Conservation (phyloP, 2,329 filamentous ascomycete genomes). For the Fusarium paranaense region DNA sequence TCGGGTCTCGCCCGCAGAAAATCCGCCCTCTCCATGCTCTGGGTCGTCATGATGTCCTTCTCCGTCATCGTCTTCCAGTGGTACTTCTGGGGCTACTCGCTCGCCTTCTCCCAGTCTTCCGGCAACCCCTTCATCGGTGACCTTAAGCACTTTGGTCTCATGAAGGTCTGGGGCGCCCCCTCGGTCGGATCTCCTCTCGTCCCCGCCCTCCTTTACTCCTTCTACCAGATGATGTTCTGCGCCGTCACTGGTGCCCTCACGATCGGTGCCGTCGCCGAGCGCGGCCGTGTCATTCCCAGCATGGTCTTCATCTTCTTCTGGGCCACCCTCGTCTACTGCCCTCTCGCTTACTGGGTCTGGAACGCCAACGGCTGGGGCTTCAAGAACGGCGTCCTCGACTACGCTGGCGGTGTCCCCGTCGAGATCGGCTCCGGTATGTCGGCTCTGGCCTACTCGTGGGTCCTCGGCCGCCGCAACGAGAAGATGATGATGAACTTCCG, state of each 20-base stretch:
- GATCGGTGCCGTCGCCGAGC: conserved; percentile 91
- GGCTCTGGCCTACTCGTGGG: conserved; percentile 93
- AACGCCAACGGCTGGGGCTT: conserved; percentile 93
- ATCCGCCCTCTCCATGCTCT: conserved; percentile 96
- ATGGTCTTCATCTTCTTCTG: conserved; percentile 97
- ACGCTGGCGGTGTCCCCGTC: conserved; percentile 95
- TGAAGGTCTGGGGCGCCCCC: conserved; percentile 84
- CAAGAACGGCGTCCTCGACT: conserved; percentile 93
- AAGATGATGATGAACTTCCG: conserved; percentile 99
- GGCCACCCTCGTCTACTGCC: conserved; percentile 98
- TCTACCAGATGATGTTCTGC: conserved; percentile 99
- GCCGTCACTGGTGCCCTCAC: conserved; percentile 92
- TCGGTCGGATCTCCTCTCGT: conserved; percentile 90
- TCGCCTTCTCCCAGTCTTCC: conserved; percentile 86
- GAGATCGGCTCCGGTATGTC: conserved; percentile 96
- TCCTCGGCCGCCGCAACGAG: conserved; percentile 95
- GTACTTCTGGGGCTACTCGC: conserved; percentile 99
- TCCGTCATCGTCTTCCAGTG: conserved; percentile 96
- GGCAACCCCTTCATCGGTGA: conserved; percentile 94
- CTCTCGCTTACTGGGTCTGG: conserved; percentile 96
- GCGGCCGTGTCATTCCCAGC: conserved; percentile 89
- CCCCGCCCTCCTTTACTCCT: conserved; percentile 90
- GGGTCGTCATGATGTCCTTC: conserved; percentile 94
- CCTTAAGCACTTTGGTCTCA: conserved; percentile 87
- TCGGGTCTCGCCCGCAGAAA: conserved; percentile 97